Base-by-base conservation (phyloP, 805 yeast species). In the Zygotorulaspora florentina region DNA sequence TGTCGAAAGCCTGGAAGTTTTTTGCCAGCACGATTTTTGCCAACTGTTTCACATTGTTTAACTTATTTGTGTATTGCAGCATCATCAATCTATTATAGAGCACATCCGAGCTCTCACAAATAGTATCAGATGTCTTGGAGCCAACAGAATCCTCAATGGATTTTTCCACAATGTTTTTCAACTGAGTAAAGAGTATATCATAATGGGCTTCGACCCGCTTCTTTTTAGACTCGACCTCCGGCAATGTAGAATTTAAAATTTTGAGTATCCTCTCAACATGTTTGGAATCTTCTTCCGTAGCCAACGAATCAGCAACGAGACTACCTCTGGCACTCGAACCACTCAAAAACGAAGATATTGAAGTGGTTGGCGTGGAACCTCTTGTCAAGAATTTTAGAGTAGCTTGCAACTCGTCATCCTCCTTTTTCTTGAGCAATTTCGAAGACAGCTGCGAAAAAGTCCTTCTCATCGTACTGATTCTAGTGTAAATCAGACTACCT, bases 261-360 rank as follows among this genome's bases (percentile, higher is more conserved):
- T 56, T 56, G 9, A 62, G 46, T 12, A 64, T 49, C 20, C 56
- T 53, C 8, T 63, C 58, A 8, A 62, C 59, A 45, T 62, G 62
- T 13, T 43, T 37, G 7, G 39, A 40, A 20, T 45, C 54, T 15
- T 50, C 45, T 34, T 42, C 47, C 20, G 40, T 15, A 27, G 35
- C 23, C 10, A 15, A 9, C 18, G 40, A 33, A 27, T 46, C 41
- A 28, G 39, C 44, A 31, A 26, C 26, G 10, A 15, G 26, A 11
- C 34, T 20, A 13, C 36, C 9, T 16, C 9, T 17, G n/a, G 11
- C 20, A 16, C 13, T 33, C 6, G 36, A 13, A 8, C 20, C 12
- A 12, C 42, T 45, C 10, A 48, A 38, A 13, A 31, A 38, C 17
- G 47, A 43, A 38, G 47, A 42, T 10, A 46, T 34, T 15, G 54